Evolutionary conservation across 371 early-diverging fungal species (phyloP).

Genomic region (Saksenaea vasiformis): DNA sequence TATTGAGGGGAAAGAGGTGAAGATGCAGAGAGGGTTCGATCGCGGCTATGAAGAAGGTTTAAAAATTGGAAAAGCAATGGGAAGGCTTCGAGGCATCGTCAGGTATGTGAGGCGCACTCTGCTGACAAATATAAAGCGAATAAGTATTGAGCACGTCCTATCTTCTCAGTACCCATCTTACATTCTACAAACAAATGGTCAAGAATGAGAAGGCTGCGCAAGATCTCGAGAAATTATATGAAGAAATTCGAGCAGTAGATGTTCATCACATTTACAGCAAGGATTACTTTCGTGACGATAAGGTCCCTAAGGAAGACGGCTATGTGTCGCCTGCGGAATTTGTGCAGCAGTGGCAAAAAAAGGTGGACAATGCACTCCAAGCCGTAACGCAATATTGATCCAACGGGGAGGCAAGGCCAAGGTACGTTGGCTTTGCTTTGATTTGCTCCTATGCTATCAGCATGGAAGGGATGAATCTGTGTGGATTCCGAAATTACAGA

Average conservation of each 20-base stretch:
- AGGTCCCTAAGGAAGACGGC: background rate
- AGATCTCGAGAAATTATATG: conserved; percentile 23
- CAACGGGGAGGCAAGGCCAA: background rate
- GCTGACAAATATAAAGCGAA: too few relatives aligned
- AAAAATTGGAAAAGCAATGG: conserved; percentile 45
- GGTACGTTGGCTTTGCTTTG: background rate
- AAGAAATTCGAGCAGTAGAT: conserved; percentile 35
- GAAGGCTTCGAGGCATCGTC: conserved; percentile 52
- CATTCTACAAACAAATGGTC: conserved; percentile 29
- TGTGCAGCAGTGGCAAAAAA: conserved; percentile 14
- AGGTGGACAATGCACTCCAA: conserved; percentile 9
- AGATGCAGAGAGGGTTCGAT: conserved; percentile 69
- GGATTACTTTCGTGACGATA: conserved; percentile 36
- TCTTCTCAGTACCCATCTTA: conserved; percentile 27
- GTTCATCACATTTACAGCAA: conserved; percentile 35
- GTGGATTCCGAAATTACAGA: too few relatives aligned
- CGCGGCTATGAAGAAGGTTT: conserved; percentile 56
- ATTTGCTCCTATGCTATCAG: background rate
- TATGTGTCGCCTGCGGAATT: conserved; percentile 19
- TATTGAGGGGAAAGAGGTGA: conserved; percentile 61
- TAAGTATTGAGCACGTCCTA: background rate
- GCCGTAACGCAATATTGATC: background rate
- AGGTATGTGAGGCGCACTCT: conserved; percentile 34
- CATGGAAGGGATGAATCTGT: background rate
- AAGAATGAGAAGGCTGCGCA: conserved; percentile 23